phyloP scores from a whole-genome alignment of 106 monocot species.

The Dendrobium nobile region DNA sequence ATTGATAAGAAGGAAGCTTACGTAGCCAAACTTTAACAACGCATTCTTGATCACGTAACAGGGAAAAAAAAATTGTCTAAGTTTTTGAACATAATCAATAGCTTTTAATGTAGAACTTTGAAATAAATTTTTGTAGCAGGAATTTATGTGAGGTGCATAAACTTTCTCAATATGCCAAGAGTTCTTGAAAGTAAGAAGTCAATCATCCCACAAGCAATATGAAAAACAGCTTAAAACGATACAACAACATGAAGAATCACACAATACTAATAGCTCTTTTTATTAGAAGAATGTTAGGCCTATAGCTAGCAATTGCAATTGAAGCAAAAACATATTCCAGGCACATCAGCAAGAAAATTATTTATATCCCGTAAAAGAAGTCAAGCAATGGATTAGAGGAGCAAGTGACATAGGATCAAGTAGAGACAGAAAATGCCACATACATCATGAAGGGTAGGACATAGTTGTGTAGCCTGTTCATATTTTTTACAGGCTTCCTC shows the following conservation, averaged over 20 bases:
- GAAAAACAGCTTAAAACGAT: background rate
- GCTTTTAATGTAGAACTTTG: background rate
- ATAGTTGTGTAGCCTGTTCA: constrained; percentile 89
- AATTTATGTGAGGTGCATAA: background rate
- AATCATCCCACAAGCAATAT: background rate
- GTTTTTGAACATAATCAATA: background rate
- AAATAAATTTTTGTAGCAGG: background rate
- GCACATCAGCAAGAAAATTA: background rate
- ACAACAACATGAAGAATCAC: background rate
- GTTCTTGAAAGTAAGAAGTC: background rate
- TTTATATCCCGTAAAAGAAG: background rate
- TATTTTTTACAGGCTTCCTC: constrained; percentile 99
- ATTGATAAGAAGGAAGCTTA: background rate
- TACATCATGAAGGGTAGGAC: constrained; percentile 95
- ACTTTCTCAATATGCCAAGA: background rate
- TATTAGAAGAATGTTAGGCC: background rate
- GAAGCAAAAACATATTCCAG: background rate
- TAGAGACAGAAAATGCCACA: background rate
- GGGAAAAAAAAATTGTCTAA: background rate
- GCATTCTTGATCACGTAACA: background rate
- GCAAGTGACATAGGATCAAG: no score
- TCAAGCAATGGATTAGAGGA: background rate
- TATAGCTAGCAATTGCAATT: background rate
- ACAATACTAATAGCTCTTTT: background rate
- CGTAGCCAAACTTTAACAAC: background rate